phyloP scores from a whole-genome alignment of 768 basidiomycete species.

The Boletellus sp. region DNA sequence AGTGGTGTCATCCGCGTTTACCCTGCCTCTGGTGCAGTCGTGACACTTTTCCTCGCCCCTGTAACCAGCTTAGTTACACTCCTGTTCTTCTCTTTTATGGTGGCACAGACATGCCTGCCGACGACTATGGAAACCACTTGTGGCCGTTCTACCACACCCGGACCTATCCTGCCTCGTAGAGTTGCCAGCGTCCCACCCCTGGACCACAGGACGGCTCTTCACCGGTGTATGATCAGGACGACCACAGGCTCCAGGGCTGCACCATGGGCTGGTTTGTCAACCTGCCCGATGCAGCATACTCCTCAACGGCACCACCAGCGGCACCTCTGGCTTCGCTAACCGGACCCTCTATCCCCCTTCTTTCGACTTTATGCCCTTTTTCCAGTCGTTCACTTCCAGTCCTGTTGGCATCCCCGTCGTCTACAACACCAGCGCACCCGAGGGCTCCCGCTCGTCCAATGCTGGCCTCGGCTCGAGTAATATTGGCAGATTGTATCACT shows the following conservation, averaged over 20 bases:
- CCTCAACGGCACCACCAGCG: constrained; percentile 78
- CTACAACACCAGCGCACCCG: constrained; percentile 72
- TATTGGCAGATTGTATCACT: constrained; percentile 88
- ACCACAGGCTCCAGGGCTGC: constrained; percentile 67
- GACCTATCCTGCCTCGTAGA: constrained; percentile 61
- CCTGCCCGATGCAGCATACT: constrained; percentile 75
- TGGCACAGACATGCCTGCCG: constrained; percentile 73
- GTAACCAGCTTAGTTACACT: constrained; percentile 83
- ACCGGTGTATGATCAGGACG: constrained; percentile 64
- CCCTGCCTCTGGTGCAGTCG: constrained; percentile 83
- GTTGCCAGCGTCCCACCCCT: constrained; percentile 83
- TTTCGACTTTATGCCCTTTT: constrained; percentile 59
- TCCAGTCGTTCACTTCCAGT: constrained; percentile 71
- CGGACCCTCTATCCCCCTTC: constrained; percentile 42
- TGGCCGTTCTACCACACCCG: constrained; percentile 72
- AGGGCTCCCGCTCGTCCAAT: constrained; percentile 72
- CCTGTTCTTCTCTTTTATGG: constrained; percentile 90
- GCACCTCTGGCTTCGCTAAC: constrained; percentile 84
- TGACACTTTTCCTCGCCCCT: constrained; percentile 88
- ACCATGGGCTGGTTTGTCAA: constrained; percentile 93
- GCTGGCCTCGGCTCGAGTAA: constrained; percentile 55
- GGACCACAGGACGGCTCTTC: constrained; percentile 69
- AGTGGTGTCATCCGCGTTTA: constrained; percentile 74
- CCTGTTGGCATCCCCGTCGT: constrained; percentile 78
- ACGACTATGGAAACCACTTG: constrained; percentile 73